These are phyloP conservation scores for Tylopilus plumbeoviolaceoides DNA, from an alignment of 768 basidiomycete genomes.

Conservation along the genomic window DNA sequence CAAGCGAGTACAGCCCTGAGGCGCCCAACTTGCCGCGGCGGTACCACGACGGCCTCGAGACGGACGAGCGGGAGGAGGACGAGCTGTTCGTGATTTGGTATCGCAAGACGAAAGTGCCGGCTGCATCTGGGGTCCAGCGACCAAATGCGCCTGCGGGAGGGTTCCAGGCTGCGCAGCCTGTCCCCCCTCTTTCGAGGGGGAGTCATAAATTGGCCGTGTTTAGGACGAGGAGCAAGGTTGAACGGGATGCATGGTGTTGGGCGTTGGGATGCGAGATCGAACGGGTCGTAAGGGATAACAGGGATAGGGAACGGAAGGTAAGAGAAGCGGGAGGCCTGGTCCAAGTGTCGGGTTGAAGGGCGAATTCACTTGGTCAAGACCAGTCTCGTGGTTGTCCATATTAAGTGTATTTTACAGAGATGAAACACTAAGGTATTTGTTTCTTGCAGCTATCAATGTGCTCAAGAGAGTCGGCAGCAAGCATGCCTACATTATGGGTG, in stretches of 20 bases:
- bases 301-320: conserved; percentile 60
- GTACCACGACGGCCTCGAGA: conserved; percentile 88
- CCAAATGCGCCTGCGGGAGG: conserved; percentile 19
- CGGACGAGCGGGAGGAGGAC: conserved; percentile 84
- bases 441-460: neutral
- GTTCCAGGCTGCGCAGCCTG: conserved; percentile 16
- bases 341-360: conserved; percentile 20
- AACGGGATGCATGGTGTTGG: conserved; percentile 95
- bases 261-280: conserved; percentile 90
- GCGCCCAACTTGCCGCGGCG: conserved; percentile 55
- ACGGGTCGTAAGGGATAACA: conserved; percentile 59
- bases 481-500: conserved; percentile 9
- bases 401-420: neutral
- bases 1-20: conserved; percentile 59
- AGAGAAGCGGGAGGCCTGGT: conserved; percentile 61
- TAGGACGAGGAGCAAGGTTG: conserved; percentile 75
- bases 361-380: neutral
- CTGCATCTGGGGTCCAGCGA: conserved; percentile 2
- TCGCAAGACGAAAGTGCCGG: conserved; percentile 29
- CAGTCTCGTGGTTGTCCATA: neutral
- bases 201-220: conserved; percentile 63
- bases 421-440: neutral
- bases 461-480: neutral
- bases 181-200: conserved; percentile 49
- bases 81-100: conserved; percentile 81